Evolutionary conservation across 148 eudicot genomes (phyloP).

Genomic region (Amaranthus hypochondriacus): DNA sequence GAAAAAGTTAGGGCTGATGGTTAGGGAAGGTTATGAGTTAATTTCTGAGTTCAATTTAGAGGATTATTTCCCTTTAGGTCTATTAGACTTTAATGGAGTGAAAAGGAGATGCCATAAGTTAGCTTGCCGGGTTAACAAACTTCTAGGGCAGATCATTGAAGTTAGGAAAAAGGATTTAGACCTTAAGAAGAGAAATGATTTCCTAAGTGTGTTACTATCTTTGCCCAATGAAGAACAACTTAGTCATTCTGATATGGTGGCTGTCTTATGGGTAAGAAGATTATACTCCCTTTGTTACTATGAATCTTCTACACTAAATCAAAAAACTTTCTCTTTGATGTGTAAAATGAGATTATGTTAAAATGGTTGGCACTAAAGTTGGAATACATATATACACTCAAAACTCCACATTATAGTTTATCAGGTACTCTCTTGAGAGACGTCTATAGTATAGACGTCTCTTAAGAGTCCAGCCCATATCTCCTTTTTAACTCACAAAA

Average conservation of each 20-base stretch:
- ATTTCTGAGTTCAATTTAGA: slow-evolving; percentile 55
- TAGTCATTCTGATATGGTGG: slow-evolving; percentile 49
- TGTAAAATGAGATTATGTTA: background rate
- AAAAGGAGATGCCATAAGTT: slow-evolving; percentile 59
- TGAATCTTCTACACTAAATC: too few species aligned
- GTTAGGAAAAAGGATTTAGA: slow-evolving; percentile 36
- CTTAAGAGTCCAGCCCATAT: too few species aligned
- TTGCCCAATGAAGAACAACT: slow-evolving; percentile 60
- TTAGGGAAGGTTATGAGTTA: slow-evolving; percentile 71
- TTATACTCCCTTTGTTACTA: slow-evolving; percentile 7
- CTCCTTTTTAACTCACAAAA: too few species aligned
- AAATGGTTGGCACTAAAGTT: too few species aligned
- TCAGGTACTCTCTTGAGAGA: too few species aligned
- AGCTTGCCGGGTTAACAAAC: slow-evolving; percentile 37
- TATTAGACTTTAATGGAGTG: slow-evolving; percentile 58
- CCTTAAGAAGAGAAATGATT: slow-evolving; percentile 38
- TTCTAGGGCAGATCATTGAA: slow-evolving; percentile 41
- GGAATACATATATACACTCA: too few species aligned
- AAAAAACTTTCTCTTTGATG: background rate
- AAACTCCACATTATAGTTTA: too few species aligned
- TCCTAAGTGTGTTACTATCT: slow-evolving; percentile 58
- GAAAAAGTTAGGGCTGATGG: slow-evolving; percentile 51
- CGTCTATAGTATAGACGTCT: too few species aligned
- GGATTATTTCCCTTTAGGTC: slow-evolving; percentile 51
- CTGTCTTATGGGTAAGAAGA: slow-evolving; percentile 65